Evolutionary conservation across 306 rosid genomes (phyloP), one percentile per base, ranked within the genome.

Genomic region (Quercus gilva): DNA sequence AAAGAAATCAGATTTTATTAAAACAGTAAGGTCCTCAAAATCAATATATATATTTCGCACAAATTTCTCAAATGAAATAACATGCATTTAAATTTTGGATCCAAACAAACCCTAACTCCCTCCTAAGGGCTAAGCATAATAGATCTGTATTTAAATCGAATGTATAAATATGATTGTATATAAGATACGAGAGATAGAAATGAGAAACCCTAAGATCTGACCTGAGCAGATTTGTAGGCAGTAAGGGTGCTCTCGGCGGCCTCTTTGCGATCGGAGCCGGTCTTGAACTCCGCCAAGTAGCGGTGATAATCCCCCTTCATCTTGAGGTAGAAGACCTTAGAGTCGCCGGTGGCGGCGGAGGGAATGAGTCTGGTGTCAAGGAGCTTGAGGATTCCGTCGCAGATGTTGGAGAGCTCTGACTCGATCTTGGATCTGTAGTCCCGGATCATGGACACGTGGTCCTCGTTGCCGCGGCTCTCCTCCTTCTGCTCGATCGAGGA

Each of bases 391-490:
- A 96, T 96, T 2, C 99, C 99, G 37, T 91, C 97, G 74, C 99
- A 96, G 90, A 96, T 96, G 85, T 83, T 81, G 56, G 98, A 90
- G 58, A 96, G 98, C 86, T 96, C 98, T 1, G 74, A 13, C 89
- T 96, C 99, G 87, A 96, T 96, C 94, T 96, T 96, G 73, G 98
- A 93, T 85, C 99, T 87, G 90, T 96, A 96, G 78, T 91, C 96
- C 17, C 97, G 93, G 93, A 95, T 95, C 80, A 89, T 61, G 35
- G 90, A 0, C 11, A 95, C 99, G 59, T 92, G 98, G 74, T 96
- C 98, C 83, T 96, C 98, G 89, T 96, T 93, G 56, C 99, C 99
- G 71, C 97, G 98, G 90, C 99, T 96, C 93, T 96, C 99, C 84
- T 96, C 99, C 89, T 93, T 96, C 90, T 96, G 99, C 87, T 96